Base-by-base conservation (phyloP, 768 basidiomycete genomes). In the Agaricus blazei region DNA sequence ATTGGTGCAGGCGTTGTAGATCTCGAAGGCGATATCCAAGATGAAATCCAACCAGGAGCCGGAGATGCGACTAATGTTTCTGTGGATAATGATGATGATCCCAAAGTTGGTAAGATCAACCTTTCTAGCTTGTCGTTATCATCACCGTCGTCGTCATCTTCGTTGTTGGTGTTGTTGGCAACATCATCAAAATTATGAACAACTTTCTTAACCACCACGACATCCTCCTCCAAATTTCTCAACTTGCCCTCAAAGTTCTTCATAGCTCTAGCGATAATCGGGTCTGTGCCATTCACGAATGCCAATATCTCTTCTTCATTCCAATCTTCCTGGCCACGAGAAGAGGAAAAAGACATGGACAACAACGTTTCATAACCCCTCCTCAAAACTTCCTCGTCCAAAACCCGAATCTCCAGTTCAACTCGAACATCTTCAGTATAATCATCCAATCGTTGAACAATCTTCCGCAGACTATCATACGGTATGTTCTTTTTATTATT, bases 341-440 rank as follows among this genome's bases (percentile, higher is more conserved):
- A 8, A 23, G 48, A 37, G 34, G 60, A 40, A 75, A 56, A 0
- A 82, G 83, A 1, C 81, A 90, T 72, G 14, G 72, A 69, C 11
- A 91, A 70, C n/a, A 90, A 65, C 0, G 86, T 83, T 60, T 84
- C 82, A 57, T 84, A 92, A 3, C 89, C 89, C 7, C 75, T 76
- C 6, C 74, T 72, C 0, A 85, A 72, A 12, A 92, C 75, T 9
- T 75, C 77, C 59, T 89, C 89, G 63, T 93, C 90, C 2, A 86
- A 79, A 9, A 84, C 70, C 24, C 82, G 80, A 40, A 93, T 92
- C 69, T 93, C 90, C 23, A 93, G 70, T 64, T 93, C 90, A 9
- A 93, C 90, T 1, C 88, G 81, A 1, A 82, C 82, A 59, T 92
- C 90, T 64, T 92, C 90, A 4, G 80, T 80, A 63, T 79, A 88